Evolutionary conservation across 2,329 filamentous ascomycete genomes (phyloP).

Genomic region (Cytospora chrysosperma): DNA sequence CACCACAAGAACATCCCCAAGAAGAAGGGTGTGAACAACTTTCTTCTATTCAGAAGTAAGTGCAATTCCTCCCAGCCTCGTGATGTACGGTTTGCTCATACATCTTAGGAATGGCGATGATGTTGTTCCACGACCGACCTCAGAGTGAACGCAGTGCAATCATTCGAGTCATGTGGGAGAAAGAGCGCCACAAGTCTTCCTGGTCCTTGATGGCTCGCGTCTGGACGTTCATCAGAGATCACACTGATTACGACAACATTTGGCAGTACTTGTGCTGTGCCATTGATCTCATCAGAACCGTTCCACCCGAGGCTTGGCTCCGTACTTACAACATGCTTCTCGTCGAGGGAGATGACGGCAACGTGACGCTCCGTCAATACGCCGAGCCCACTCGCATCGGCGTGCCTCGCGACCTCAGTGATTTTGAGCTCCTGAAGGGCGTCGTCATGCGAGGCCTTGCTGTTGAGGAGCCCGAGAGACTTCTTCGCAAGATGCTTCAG

Average conservation of each 20-base stretch:
- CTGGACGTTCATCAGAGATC: slow-evolving; percentile 18
- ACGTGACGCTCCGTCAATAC: neutral
- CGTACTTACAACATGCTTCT: neutral
- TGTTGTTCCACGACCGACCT: neutral
- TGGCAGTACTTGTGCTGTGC: neutral
- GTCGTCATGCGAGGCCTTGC: slow-evolving; percentile 2
- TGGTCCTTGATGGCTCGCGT: slow-evolving; percentile 11
- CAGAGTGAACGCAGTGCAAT: neutral
- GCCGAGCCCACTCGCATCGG: neutral
- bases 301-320: slow-evolving; percentile 1
- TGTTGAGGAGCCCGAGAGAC: neutral
- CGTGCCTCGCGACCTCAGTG: neutral
- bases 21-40: slow-evolving; percentile 18
- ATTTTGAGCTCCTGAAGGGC: slow-evolving; percentile 10
- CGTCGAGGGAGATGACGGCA: neutral
- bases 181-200: slow-evolving; percentile 11
- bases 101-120: neutral
- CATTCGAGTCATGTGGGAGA: slow-evolving; percentile 16
- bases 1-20: neutral
- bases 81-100: neutral
- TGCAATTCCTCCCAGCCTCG: neutral
- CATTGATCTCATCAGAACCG: neutral
- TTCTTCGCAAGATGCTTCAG: neutral
- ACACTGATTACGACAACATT: neutral
- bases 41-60: slow-evolving; percentile 18